phyloP scores from a whole-genome alignment of 306 rosid genomes.

The Ammopiptanthus mongolicus region DNA sequence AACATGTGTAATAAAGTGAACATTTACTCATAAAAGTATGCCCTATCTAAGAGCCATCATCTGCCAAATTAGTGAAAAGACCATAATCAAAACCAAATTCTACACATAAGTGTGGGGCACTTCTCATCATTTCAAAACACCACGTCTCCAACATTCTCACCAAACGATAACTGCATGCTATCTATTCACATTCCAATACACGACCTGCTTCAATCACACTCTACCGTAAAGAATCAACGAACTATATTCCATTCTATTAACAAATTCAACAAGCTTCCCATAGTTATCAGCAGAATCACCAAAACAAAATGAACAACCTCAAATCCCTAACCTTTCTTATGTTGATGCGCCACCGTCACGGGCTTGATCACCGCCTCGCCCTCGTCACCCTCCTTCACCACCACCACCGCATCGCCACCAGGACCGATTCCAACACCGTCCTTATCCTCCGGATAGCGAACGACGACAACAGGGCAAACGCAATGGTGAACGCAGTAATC shows the following conservation, averaged over 20 bases:
- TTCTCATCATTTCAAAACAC: too few relatives aligned
- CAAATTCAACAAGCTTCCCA: background rate
- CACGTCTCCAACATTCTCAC: too few relatives aligned
- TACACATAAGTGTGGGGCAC: too few relatives aligned
- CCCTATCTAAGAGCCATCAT: background rate
- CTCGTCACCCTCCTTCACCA: slow-evolving; percentile 37
- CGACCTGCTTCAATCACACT: background rate
- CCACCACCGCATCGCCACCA: slow-evolving; percentile 18
- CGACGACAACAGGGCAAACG: slow-evolving; percentile 92
- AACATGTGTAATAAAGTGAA: background rate
- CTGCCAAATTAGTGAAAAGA: background rate
- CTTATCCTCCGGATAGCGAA: slow-evolving; percentile 83
- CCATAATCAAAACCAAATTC: background rate
- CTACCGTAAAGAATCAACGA: background rate
- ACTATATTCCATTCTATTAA: background rate
- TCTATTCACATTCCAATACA: background rate
- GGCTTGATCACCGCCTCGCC: slow-evolving; percentile 42
- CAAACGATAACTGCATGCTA: background rate
- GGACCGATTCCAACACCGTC: slow-evolving; percentile 19
- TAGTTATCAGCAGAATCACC: background rate
- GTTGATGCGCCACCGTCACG: slow-evolving; percentile 12
- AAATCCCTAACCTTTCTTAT: slow-evolving; percentile 56
- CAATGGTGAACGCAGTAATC: slow-evolving; percentile 97
- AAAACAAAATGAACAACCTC: background rate
- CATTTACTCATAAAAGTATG: background rate